Base-by-base conservation (phyloP, 306 rosid genomes). In the Macrotyloma uniflorum region DNA sequence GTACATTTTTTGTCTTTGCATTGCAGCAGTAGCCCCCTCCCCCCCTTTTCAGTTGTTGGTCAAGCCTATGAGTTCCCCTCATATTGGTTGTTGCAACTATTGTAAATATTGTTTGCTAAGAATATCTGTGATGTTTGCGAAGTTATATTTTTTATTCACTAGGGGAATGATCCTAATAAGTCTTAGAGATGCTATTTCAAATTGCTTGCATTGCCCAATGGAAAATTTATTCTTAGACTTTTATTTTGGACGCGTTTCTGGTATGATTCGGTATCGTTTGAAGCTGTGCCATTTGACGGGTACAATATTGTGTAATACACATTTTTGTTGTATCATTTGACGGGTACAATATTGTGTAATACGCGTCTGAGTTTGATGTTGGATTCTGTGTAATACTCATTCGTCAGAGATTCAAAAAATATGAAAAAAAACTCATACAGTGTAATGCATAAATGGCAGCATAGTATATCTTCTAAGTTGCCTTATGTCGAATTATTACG, bases 61-160 rank as follows among this genome's bases (percentile, higher is more conserved):
- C 67, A 49, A 76, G 42, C 54, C 28, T 64, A 53, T 63, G 54
- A 68, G 32, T 59, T 74, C 57, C 64, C 62, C 53, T 45, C 78
- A 13, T 67, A 49, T 12, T 54, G 72, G 18, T 72, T 36, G 15
- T n/a, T 26, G 2, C 58, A 33, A 42, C 24, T 42, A 40, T 46
- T 53, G 74, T 67, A 67, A 67, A 46, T 57, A 58, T 55, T 32
- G 81, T 42, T 74, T 61, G 62, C 58, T 1, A 38, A 42, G 8
- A 35, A 80, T 65, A 23, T 70, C 5, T n/a, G 45, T 10, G 23
- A n/a, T 79, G 55, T 55, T 45, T 79, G 26, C 45, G 11, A 58
- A 50, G 8, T 28, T 65, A 20, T 72, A 3, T 30, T 24, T 26
- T 76, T 22, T 51, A 0, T 67, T 50, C 24, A 38, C 26, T 26